Percentiles rank a stretch among this genome's conserved stretches.
These are phyloP conservation scores for Blechomonas ayalai DNA, from an alignment of 208 protist species.

Conservation along the genomic window DNA sequence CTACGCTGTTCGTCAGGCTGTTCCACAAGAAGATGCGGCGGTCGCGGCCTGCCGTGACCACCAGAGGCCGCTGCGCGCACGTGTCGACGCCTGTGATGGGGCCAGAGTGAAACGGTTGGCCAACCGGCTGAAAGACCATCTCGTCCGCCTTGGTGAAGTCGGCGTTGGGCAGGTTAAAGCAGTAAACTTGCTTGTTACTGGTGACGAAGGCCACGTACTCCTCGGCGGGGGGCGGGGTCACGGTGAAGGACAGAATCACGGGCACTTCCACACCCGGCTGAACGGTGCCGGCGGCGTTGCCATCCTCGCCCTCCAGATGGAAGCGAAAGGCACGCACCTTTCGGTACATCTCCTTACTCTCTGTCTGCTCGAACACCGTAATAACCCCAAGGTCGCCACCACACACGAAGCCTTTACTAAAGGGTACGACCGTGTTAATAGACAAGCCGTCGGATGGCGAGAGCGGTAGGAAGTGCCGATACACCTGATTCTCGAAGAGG, in stretches of 20 bases:
- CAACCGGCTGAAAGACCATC: conserved; percentile 85
- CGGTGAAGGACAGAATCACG: conserved; percentile 74
- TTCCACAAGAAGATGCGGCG: conserved; percentile 94
- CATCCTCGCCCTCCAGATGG: conserved; percentile 46
- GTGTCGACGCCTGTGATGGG: conserved; percentile 89
- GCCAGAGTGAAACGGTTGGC: conserved; percentile 87
- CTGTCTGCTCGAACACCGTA: conserved; percentile 88
- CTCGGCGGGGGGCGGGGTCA: conserved; percentile 83
- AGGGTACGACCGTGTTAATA: conserved; percentile 80
- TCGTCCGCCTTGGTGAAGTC: conserved; percentile 93
- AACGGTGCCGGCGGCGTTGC: conserved; percentile 1
- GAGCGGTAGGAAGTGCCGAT: conserved; percentile 73
- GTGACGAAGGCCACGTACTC: conserved; percentile 89
- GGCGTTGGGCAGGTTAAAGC: conserved; percentile 90
- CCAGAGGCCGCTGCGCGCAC: conserved; percentile 92
- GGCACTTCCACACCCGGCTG: conserved; percentile 38
- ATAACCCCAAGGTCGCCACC: conserved; percentile 92
- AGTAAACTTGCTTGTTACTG: conserved; percentile 91
- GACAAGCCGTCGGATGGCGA: conserved; percentile 85
- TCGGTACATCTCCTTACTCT: conserved; percentile 92
- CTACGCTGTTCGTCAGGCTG: conserved; percentile 90
- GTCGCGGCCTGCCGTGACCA: conserved; percentile 91
- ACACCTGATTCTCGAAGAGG: conserved; percentile 90
- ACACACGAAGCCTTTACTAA: conserved; percentile 93
- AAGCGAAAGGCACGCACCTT: conserved; percentile 91